Base-by-base conservation (phyloP, 2,329 filamentous ascomycete species). In the Aspergillus caelatus region DNA sequence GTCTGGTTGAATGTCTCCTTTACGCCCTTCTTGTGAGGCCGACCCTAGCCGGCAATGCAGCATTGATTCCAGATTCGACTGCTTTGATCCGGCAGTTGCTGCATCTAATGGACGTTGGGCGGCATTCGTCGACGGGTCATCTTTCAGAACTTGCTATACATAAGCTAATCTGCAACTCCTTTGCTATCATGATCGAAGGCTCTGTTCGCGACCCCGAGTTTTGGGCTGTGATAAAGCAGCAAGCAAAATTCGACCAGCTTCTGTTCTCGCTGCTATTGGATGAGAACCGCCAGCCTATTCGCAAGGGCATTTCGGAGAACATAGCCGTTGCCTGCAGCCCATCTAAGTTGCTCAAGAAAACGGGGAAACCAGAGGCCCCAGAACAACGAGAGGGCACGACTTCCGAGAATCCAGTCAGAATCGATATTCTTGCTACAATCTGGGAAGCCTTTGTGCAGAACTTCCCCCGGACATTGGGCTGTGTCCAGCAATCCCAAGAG, bases 1-100 rank as follows among this genome's bases (percentile, higher is more conserved):
- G 82, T 61, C 78, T 90, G n/a, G 78, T 90, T 26, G 83, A 88
- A 60, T 85, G 82, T 65, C 80, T 90, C 55, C 75, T 85, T 19
- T 73, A 81, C 48, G 82, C 88, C 41, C 77, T 91, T 32, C 54
- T 61, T 73, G 72, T 74, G 53, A 72, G 71, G 67, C 66, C 72
- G 41, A 67, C 65, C 60, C 57, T 68, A 28, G 65, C 68, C 26
- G 69, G 65, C 45, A 69, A 74, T 26, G 68, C 76, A 34, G 68
- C 69, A 12, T 68, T 74, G 21, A 70, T 78, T 45, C 60, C 72
- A 57, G 77, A 83, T 63, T 73, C 79, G 7, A 54, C 71, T 19
- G 64, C 72, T 26, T 71, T 83, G 48, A 70, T 77, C 30, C 71
- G 72, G 26, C 73, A 75, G 16, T 65, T 80, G 41, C 71, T 82